Evolutionary conservation across 192 early-diverging fungal genomes (phyloP), one percentile per base, ranked within the genome.

Genomic region (Linnemannia hyalina): DNA sequence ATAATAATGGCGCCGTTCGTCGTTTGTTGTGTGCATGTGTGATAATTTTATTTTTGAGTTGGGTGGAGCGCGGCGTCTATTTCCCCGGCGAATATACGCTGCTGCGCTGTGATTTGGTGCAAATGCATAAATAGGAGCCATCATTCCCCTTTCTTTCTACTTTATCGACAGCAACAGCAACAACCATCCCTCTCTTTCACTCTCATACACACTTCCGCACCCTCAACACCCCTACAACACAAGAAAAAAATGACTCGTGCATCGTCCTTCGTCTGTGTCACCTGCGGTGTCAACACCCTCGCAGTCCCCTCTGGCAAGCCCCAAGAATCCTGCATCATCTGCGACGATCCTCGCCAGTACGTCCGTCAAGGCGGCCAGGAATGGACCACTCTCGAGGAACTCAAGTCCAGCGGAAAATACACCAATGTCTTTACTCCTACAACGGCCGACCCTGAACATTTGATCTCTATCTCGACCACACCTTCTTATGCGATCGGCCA

Each of bases 311-410:
- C 72, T 3, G 77, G 68, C 18, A 42, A 69, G 5, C 78, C 83
- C 9, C 78, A 75, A 20, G 57, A 32, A 1, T 63, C 60, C 29
- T 85, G 83, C 40, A 76, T 76, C 63, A 85, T 85, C 49, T 85
- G 83, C 60, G 74, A 80, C 22, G 83, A 85, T 16, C 83, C 83
- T 9, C 83, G 83, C 16, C 83, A 85, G 60, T 80, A 85, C 29
- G 73, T 85, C 44, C 77, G 83, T 35, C 15, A 18, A 13, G 68
- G 74, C 2, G 83, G 83, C 9, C 83, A 85, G 18, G 72, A 85
- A 68, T 85, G 83, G 83, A 85, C 83, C 18, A 80, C 83, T 4
- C 83, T 85, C 15, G 73, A 80, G 4, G 63, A 47, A 10, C 29
- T 85, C 22, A 49, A 75, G 65, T 20, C 75, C 22, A 54, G 44